These are phyloP conservation scores for Ploettnerulaceae sp. DNA, from an alignment of 2,329 filamentous ascomycete species.

Conservation along the genomic window DNA sequence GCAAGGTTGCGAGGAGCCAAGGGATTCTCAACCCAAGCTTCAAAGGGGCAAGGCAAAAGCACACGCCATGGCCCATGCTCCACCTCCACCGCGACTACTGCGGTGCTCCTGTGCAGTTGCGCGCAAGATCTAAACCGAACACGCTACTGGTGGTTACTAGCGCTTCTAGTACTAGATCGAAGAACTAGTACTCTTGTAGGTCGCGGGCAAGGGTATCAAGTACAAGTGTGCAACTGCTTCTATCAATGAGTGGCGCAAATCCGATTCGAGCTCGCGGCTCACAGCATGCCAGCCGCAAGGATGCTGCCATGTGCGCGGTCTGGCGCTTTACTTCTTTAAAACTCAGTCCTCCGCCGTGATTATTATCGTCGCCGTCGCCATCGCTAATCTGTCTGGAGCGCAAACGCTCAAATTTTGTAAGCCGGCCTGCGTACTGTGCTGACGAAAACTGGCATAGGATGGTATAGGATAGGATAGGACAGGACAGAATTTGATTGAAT, in stretches of 20 bases:
- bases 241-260: slow-evolving; percentile 22
- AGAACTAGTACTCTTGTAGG: too few relatives aligned
- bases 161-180: slow-evolving; percentile 9
- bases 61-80: slow-evolving; percentile 15
- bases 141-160: slow-evolving; percentile 3
- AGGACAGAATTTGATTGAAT: not conserved
- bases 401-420: too few relatives aligned
- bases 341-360: not conserved
- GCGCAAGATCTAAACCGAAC: slow-evolving; percentile 8
- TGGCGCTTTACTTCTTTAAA: slow-evolving; percentile 1
- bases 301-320: slow-evolving; percentile 24
- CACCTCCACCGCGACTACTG: slow-evolving; percentile 5
- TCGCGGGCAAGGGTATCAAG: slow-evolving; percentile 13
- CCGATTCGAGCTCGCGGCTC: slow-evolving; percentile 30
- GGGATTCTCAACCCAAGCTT: slow-evolving; percentile 8
- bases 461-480: too few relatives aligned
- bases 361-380: too few relatives aligned
- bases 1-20: slow-evolving; percentile 18
- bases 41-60: slow-evolving; percentile 8
- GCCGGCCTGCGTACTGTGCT: too few relatives aligned
- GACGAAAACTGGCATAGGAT: too few relatives aligned
- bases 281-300: slow-evolving; percentile 22
- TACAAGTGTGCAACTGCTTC: slow-evolving; percentile 17
- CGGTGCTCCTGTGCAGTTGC: slow-evolving; percentile 8
- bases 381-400: too few relatives aligned